Percentiles rank a stretch among this genome's conserved stretches.
phyloP scores from a whole-genome alignment of 345 rosid genomes.

The Rhizophora mangle region DNA sequence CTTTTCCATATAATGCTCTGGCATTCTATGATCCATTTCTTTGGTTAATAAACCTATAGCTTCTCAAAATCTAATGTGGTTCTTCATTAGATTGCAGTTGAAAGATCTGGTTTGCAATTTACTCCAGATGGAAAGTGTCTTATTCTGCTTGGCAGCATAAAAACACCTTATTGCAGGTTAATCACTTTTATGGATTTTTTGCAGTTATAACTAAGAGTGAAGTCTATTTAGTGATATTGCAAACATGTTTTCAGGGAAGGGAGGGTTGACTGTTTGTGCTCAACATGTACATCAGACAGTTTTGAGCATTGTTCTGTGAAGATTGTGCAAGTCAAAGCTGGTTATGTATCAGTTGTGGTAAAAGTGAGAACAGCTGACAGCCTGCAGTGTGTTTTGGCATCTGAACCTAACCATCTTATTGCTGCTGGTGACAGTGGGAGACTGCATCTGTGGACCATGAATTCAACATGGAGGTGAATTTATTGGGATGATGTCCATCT shows the following conservation, averaged over 20 bases:
- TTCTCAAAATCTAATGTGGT: slow-evolving; percentile 9
- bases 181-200: slow-evolving; percentile 13
- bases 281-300: slow-evolving; percentile 57
- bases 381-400: slow-evolving; percentile 56
- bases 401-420: slow-evolving; percentile 55
- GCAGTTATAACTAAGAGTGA: neutral
- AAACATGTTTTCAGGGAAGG: slow-evolving; percentile 48
- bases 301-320: slow-evolving; percentile 51
- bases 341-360: slow-evolving; percentile 65
- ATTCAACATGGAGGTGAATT: slow-evolving; percentile 73
- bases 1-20: slow-evolving; percentile 6
- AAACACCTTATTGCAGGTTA: slow-evolving; percentile 86
- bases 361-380: slow-evolving; percentile 51
- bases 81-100: slow-evolving; percentile 48
- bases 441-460: slow-evolving; percentile 75
- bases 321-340: slow-evolving; percentile 59
- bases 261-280: slow-evolving; percentile 63
- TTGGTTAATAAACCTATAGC: neutral
- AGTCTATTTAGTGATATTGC: slow-evolving; percentile 15
- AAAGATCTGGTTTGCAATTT: slow-evolving; percentile 54
- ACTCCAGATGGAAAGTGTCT: slow-evolving; percentile 71
- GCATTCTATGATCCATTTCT: slow-evolving; percentile 4
- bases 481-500: neutral
- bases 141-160: slow-evolving; percentile 54
- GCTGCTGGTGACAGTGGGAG: slow-evolving; percentile 71